Percentiles rank a stretch among this genome's conserved stretches.
Conservation (phyloP, 495 filamentous ascomycete genomes). For the Podospora pseudopauciseta region DNA sequence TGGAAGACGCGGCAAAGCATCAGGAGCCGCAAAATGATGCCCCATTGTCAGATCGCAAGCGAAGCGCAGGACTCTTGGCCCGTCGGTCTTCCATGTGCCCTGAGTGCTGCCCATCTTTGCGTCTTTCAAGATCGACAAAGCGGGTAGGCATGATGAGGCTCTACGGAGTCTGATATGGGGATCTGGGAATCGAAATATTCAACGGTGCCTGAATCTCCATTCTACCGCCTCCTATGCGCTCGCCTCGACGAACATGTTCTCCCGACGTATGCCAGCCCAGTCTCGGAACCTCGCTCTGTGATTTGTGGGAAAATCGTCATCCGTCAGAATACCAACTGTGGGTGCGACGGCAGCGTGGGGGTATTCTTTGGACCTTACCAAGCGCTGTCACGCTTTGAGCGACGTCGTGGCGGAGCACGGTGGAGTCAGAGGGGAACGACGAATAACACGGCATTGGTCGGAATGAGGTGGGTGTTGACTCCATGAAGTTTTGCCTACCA, state of each 20-base stretch:
- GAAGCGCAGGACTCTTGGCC: background rate
- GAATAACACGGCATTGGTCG: slow-evolving; percentile 13
- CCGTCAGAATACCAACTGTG: background rate
- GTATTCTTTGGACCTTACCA: background rate
- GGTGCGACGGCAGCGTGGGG: background rate
- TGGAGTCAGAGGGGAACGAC: slow-evolving; percentile 15
- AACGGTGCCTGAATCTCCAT: too few relatives aligned
- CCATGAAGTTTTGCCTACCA: background rate
- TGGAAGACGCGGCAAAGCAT: background rate
- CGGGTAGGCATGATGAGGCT: too few relatives aligned
- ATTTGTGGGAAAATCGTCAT: slow-evolving; percentile 32
- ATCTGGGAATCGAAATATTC: too few relatives aligned
- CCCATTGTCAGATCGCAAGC: too few relatives aligned
- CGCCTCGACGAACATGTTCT: background rate
- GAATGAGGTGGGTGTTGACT: background rate
- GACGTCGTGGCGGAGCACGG: slow-evolving; percentile 20
- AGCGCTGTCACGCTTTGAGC: slow-evolving; percentile 6
- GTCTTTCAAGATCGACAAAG: too few relatives aligned
- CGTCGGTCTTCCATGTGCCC: too few relatives aligned
- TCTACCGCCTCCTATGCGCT: background rate
- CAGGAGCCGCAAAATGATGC: too few relatives aligned
- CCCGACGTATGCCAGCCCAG: background rate
- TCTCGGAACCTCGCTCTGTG: slow-evolving; percentile 8
- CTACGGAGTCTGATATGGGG: too few relatives aligned
- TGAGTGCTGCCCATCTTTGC: too few relatives aligned